Base-by-base conservation (phyloP, 2,329 filamentous ascomycete species). In the Claviceps purpurea region DNA sequence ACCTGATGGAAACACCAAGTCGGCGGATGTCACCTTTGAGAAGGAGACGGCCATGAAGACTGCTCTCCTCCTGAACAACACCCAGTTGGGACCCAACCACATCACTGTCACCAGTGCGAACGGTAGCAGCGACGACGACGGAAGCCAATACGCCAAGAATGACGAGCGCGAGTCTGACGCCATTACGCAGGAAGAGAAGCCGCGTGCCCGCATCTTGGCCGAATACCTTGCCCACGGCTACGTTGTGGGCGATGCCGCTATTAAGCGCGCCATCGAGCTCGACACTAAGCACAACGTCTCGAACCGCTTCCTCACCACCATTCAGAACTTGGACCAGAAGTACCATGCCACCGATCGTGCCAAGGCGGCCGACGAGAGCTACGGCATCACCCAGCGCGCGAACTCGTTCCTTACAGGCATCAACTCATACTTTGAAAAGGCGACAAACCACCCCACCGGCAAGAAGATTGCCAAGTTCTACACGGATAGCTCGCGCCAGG, bases 161-260 rank as follows among this genome's bases (percentile, higher is more conserved):
- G 70, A 71, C 53, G 78, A 83, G 55, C 75, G 74, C 55, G 75
- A 80, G 65, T 71, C 71, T 50, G 76, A 89, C 61, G 81, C 89
- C 60, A 83, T 97, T 61, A 82, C 84, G 14, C 93, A 98, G 67
- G 93, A 98, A 71, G 89, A 97, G 75, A 98, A 98, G 78, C 93
- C 93, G 16, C 86, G 90, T 62, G 82, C 87, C 42, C 88, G 93
- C 62, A 95, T 98, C 68, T 70, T 96, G 49, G 93, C 93, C 58
- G 93, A 98, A 73, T 96, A 97, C 70, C 85, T 98, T 38, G 90
- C 93, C 11, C 89, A 96, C 62, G 93, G 93, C 60, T 98, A 98
- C 72, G 79, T 83, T 41, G 76, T 97, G 58, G 89, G 79, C 34
- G 80, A 84, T 53, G 74, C 69, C 30, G 87, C 87, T 49, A 84